A percentile compares a stretch with the other conserved stretches of the same genome.
Conservation (phyloP, 306 rosid species). For the Ammopiptanthus mongolicus region DNA sequence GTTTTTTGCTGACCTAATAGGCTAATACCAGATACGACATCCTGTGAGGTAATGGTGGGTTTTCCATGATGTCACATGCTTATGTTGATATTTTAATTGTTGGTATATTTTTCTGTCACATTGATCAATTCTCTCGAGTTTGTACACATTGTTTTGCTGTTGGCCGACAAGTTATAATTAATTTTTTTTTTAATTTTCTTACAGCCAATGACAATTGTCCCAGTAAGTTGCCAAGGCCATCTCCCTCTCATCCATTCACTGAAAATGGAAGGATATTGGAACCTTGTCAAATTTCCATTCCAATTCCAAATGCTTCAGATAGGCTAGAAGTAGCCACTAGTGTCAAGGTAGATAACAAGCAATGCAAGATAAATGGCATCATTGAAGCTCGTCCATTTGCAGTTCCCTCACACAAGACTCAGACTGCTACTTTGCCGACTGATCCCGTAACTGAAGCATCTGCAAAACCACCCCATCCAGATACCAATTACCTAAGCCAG, state of each 20-base stretch:
- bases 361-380: conserved; percentile 57
- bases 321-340: conserved; percentile 32
- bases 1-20: conserved; percentile 16
- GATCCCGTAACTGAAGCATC: conserved; percentile 31
- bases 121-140: conserved; percentile 17
- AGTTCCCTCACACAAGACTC: conserved; percentile 36
- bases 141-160: conserved; percentile 24
- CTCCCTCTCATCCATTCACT: conserved; percentile 39
- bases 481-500: conserved; percentile 52
- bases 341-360: conserved; percentile 47
- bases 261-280: conserved; percentile 74
- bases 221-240: conserved; percentile 53
- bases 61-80: conserved; percentile 15
- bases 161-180: conserved; percentile 34
- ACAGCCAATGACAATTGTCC: conserved; percentile 77
- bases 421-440: conserved; percentile 19
- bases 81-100: conserved; percentile 18
- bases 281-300: conserved; percentile 48
- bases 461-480: conserved; percentile 72
- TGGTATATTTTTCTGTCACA: background rate
- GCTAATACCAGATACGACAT: conserved; percentile 11
- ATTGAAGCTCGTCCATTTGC: conserved; percentile 39
- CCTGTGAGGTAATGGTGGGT: conserved; percentile 24
- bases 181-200: conserved; percentile 41
- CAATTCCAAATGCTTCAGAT: conserved; percentile 34